Base-by-base conservation (phyloP, 2,329 filamentous ascomycete species). In the Cladobotryum protrusum region DNA sequence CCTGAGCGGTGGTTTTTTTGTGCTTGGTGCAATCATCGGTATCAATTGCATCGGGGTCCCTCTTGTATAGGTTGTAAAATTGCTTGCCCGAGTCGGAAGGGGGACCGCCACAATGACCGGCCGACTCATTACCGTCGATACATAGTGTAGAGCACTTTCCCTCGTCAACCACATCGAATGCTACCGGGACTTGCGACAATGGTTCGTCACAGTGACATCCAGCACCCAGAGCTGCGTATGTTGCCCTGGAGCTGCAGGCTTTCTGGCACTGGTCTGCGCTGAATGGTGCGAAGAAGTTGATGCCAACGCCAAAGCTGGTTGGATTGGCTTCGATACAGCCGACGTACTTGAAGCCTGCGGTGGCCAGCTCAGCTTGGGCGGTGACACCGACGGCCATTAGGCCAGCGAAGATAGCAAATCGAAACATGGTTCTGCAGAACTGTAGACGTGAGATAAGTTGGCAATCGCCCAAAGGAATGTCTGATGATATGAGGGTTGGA, bases 101-200 rank as follows among this genome's bases (percentile, higher is more conserved):
- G 15, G 50, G 47, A 1, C 61, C 64, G n/a, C 63, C 63, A 34
- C 63, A 66, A 4, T 41, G 47, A 0, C 63, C 63, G 14, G 52
- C 46, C 6, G 48, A 46, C 1, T 12, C 34, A 19, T 60, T 55
- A 2, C 40, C 56, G 1, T 48, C 24, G 3, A 52, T 43, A n/a
- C 64, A 65, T 2, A 45, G 46, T 2, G 39, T 15, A 8, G 39
- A 45, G 48, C 64, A 67, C 20, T 49, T 48, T 1, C 44, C 17
- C 6, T 60, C 56, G 7, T 60, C 56, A 5, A 63, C 48, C 1
- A 55, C 13, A 5, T 52, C 51, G 43, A 48, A 57, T 2, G 50
- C 47, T 4, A 50, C 43, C 13, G 43, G 37, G n/a, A 20, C 36
- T 4, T 42, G 42, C 12, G 47, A 19, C 4, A 8, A 12, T 0